Evolutionary conservation across 768 basidiomycete genomes (phyloP).

Genomic region (Auricularia cornea): DNA sequence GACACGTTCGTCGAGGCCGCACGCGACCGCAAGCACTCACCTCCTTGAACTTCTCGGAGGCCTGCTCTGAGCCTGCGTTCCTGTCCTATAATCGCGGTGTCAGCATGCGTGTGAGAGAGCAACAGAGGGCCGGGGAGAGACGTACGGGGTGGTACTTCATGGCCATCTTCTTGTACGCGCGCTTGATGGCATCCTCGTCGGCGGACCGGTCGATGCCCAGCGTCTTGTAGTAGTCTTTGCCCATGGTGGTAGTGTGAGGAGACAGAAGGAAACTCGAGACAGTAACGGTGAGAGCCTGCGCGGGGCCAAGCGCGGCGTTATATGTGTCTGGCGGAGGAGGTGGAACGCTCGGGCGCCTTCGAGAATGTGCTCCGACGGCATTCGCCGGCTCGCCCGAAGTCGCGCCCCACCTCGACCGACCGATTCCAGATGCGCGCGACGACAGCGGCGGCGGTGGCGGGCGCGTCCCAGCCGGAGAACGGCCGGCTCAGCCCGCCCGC

Average conservation of each 20-base stretch:
- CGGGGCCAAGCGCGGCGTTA: background rate
- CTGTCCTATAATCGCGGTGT: constrained; percentile 39
- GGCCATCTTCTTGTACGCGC: constrained; percentile 92
- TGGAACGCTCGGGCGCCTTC: background rate
- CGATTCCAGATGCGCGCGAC: background rate
- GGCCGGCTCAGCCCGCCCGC: too few relatives aligned
- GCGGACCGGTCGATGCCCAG: constrained; percentile 70
- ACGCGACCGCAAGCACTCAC: constrained; percentile 29
- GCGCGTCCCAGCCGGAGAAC: background rate
- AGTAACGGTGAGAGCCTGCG: background rate
- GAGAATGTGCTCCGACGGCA: background rate
- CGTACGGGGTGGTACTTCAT: background rate
- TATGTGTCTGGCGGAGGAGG: background rate
- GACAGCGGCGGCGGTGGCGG: background rate
- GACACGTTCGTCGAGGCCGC: background rate
- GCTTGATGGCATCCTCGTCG: constrained; percentile 81
- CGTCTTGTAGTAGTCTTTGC: constrained; percentile 81
- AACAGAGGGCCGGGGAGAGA: background rate
- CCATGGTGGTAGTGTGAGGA: constrained; percentile 39
- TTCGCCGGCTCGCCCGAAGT: background rate
- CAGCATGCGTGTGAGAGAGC: background rate
- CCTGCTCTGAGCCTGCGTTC: constrained; percentile 69
- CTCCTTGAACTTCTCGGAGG: constrained; percentile 88
- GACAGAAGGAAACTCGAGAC: constrained; percentile 29
- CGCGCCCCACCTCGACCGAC: background rate